Evolutionary conservation across 2,329 filamentous ascomycete genomes (phyloP).

Genomic region (Penicillium vulpinum): DNA sequence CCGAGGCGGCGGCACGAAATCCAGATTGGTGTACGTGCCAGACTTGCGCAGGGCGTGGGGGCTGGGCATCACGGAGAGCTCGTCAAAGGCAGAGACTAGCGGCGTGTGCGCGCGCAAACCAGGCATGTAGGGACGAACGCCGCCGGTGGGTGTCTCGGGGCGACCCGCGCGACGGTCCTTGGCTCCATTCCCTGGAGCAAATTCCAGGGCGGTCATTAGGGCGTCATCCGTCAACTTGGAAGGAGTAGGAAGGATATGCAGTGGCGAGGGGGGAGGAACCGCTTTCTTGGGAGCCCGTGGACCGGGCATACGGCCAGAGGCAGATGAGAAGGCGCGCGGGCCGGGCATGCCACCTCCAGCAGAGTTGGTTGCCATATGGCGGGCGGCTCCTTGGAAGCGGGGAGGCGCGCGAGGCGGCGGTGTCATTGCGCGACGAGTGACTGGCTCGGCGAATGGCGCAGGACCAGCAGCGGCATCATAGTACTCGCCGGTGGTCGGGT

Average conservation of each 20-base stretch:
- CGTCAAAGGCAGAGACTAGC: slow-evolving; percentile 79
- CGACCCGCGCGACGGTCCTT: slow-evolving; percentile 69
- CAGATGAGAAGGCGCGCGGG: slow-evolving; percentile 66
- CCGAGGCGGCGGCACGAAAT: slow-evolving; percentile 52
- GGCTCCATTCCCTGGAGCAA: slow-evolving; percentile 73
- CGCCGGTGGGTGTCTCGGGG: slow-evolving; percentile 61
- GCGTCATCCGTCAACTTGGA: slow-evolving; percentile 83
- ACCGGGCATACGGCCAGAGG: slow-evolving; percentile 49
- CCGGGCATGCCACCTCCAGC: slow-evolving; percentile 43
- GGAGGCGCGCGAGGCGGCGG: slow-evolving; percentile 74
- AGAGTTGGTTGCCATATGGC: slow-evolving; percentile 51
- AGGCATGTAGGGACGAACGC: slow-evolving; percentile 69
- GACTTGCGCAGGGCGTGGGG: slow-evolving; percentile 60
- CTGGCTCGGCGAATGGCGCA: slow-evolving; percentile 76
- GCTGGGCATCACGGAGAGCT: slow-evolving; percentile 81
- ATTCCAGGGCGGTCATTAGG: slow-evolving; percentile 70
- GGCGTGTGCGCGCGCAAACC: slow-evolving; percentile 73
- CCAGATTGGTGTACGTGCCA: slow-evolving; percentile 49
- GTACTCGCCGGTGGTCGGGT: slow-evolving; percentile 43
- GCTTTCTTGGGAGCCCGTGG: slow-evolving; percentile 55
- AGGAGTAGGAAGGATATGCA: slow-evolving; percentile 80
- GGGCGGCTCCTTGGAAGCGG: slow-evolving; percentile 50
- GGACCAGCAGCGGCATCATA: slow-evolving; percentile 24
- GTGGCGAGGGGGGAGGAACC: slow-evolving; percentile 69
- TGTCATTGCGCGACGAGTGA: slow-evolving; percentile 91